A percentile compares a stretch with the other conserved stretches of the same genome.
These are phyloP conservation scores for Urostyla sp. DNA, from an alignment of 73 alveolate species.

Conservation along the genomic window DNA sequence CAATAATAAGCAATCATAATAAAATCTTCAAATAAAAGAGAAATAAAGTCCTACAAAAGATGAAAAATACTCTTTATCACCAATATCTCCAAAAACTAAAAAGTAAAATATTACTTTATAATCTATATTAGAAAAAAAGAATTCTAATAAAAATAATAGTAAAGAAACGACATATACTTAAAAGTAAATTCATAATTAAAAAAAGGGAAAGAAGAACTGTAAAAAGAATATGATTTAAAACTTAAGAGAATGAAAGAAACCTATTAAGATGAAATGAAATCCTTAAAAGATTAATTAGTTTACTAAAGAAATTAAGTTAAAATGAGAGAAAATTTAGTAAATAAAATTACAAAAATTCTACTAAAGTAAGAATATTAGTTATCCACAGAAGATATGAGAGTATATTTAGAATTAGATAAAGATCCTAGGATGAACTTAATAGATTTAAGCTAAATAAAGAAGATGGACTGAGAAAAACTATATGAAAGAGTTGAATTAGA, in stretches of 20 bases:
- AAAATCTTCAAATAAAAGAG: no score
- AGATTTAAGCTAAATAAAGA: slow-evolving; percentile 3
- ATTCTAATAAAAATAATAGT: no score
- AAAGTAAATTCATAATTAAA: neutral
- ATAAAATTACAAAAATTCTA: neutral
- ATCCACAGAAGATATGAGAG: slow-evolving; percentile 14
- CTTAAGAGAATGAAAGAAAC: slow-evolving; percentile 8
- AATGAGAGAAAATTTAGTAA: neutral
- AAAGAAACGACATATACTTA: neutral
- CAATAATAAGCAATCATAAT: no score
- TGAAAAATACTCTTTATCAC: no score
- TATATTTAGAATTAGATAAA: slow-evolving; percentile 22
- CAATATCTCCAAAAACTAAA: no score
- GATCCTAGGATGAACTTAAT: slow-evolving; percentile 32
- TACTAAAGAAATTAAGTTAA: neutral
- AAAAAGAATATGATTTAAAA: neutral
- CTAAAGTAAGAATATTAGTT: slow-evolving; percentile 4
- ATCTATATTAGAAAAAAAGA: no score
- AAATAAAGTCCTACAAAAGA: no score
- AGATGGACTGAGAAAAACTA: neutral
- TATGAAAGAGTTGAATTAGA: slow-evolving; percentile 13
- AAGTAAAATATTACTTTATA: no score
- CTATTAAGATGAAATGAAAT: slow-evolving; percentile 4
- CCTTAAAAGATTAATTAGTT: slow-evolving; percentile 7
- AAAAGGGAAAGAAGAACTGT: neutral